These are phyloP conservation scores for Neofusicoccum cordaticola DNA, from an alignment of 2,329 filamentous ascomycete genomes.

Conservation along the genomic window DNA sequence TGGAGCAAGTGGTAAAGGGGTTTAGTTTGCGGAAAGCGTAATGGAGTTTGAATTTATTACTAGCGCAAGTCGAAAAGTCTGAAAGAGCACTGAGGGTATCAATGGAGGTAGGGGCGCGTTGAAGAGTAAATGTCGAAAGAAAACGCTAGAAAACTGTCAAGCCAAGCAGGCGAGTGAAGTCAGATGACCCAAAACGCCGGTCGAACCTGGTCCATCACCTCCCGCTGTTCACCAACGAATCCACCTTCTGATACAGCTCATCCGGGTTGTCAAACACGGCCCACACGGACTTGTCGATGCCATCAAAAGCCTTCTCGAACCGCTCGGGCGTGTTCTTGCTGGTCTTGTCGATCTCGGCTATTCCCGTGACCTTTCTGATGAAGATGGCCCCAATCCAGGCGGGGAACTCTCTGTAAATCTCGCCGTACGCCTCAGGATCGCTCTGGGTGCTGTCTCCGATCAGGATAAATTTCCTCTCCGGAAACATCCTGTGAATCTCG, in stretches of 20 bases:
- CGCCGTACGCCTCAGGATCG: conserved; percentile 86
- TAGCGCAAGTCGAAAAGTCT: background rate
- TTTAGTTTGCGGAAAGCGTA: no score
- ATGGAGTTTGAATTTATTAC: background rate
- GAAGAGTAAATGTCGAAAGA: background rate
- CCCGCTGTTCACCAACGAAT: conserved; percentile 19
- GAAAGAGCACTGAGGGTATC: background rate
- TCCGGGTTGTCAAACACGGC: conserved; percentile 75
- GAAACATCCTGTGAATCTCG: conserved; percentile 76
- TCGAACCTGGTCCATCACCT: background rate
- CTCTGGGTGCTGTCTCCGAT: conserved; percentile 90
- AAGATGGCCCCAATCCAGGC: conserved; percentile 81
- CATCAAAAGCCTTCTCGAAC: conserved; percentile 80
- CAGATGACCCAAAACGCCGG: no score
- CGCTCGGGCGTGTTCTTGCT: conserved; percentile 65
- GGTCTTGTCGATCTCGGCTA: conserved; percentile 71
- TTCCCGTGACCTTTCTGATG: conserved; percentile 78
- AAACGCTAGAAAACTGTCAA: background rate
- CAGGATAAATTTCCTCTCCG: conserved; percentile 73
- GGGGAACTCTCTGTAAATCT: conserved; percentile 66
- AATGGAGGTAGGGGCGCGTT: background rate
- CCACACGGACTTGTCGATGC: conserved; percentile 69
- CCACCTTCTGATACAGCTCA: conserved; percentile 54
- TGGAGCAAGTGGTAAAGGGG: background rate
- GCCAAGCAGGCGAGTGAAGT: no score